Percentiles rank a stretch among this genome's conserved stretches.
phyloP scores from a whole-genome alignment of 352 stramenopile species.

The Phytophthora foliorum region DNA sequence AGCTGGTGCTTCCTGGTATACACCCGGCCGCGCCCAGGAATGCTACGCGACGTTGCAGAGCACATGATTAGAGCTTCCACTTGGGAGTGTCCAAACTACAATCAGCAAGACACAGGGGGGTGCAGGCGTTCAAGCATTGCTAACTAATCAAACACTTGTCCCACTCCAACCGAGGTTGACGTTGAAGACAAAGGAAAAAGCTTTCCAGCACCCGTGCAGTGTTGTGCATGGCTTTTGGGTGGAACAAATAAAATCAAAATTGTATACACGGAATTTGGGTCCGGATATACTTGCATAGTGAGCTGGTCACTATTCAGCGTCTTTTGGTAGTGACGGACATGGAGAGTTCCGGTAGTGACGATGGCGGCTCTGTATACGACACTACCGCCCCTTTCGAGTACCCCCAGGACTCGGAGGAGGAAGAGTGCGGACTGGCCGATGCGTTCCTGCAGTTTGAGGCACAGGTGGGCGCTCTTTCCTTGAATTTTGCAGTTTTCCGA shows the following conservation, averaged over 20 bases:
- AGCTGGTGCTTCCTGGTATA: slow-evolving; percentile 41
- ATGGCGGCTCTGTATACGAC: slow-evolving; percentile 21
- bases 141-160: slow-evolving; percentile 7
- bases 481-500: slow-evolving; percentile 1
- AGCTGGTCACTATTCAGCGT: too few species aligned
- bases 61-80: slow-evolving; percentile 37
- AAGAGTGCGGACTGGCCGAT: slow-evolving; percentile 45
- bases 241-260: too few species aligned
- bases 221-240: too few species aligned
- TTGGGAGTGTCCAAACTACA: slow-evolving; percentile 25
- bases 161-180: background rate
- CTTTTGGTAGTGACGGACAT: slow-evolving; percentile 5
- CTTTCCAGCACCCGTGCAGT: too few species aligned
- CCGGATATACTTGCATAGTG: too few species aligned
- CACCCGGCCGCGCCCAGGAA: slow-evolving; percentile 18
- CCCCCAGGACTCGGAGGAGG: slow-evolving; percentile 21
- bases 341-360: slow-evolving; percentile 13
- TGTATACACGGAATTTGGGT: too few species aligned
- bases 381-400: slow-evolving; percentile 1
- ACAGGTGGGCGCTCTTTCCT: slow-evolving; percentile 30
- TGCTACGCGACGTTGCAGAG: slow-evolving; percentile 24
- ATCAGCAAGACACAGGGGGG: background rate
- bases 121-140: background rate
- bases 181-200: too few species aligned
- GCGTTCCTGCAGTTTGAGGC: slow-evolving; percentile 67